A percentile compares a stretch with the other conserved stretches of the same genome.
Conservation (phyloP, 2,329 filamentous ascomycete genomes). For the Metarhizium rileyi region DNA sequence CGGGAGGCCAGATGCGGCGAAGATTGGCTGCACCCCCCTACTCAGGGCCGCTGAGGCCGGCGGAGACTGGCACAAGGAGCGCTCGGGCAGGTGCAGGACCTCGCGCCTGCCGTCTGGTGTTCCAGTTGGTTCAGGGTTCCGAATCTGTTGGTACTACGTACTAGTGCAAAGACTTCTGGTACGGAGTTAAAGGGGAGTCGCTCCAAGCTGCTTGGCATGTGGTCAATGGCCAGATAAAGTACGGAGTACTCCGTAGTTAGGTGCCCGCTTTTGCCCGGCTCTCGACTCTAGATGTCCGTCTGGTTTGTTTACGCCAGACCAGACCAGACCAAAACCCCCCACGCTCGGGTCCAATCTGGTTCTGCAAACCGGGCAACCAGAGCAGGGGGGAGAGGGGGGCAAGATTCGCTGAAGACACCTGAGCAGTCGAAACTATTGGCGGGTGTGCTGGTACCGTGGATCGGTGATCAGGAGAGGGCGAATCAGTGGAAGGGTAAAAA, state of each 20-base stretch:
- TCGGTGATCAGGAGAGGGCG: no score
- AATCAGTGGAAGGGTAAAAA: no score
- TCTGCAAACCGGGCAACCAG: neutral
- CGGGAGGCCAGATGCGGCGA: slow-evolving; percentile 5
- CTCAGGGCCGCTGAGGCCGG: neutral
- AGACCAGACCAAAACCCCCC: no score
- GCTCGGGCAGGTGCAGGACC: neutral
- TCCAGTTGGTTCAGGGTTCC: no score
- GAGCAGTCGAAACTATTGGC: no score
- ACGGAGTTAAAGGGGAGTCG: no score
- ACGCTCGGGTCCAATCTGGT: neutral
- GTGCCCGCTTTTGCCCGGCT: neutral
- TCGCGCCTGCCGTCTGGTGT: neutral
- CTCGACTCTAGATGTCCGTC: neutral
- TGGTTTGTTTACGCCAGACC: slow-evolving; percentile 10
- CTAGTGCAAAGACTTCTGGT: no score
- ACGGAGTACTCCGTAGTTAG: neutral
- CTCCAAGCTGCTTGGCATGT: no score
- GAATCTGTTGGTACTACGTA: neutral
- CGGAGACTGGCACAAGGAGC: neutral
- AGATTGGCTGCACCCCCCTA: slow-evolving; percentile 1
- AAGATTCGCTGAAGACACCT: no score
- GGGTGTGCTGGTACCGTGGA: no score
- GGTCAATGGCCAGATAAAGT: no score
- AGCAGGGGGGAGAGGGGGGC: no score